Conservation (phyloP, 73 alveolate species). For the Paramecium primaurelia region DNA sequence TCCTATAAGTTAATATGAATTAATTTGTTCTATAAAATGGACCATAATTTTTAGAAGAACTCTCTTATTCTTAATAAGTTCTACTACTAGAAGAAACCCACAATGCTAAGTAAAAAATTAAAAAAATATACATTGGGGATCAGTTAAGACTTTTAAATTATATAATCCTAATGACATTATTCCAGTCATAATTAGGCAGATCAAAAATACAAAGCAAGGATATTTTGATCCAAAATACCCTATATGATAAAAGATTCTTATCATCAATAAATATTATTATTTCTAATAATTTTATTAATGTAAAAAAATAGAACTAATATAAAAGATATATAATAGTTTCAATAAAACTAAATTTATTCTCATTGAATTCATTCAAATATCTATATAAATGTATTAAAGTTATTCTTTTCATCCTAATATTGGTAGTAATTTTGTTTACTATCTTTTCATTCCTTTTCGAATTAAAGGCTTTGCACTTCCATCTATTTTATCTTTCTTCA, state of each 20-base stretch:
- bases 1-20: constrained; percentile 45
- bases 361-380: background rate
- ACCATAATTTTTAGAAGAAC: constrained; percentile 76
- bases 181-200: constrained; percentile 43
- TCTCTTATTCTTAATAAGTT: constrained; percentile 76
- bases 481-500: background rate
- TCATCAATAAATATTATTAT: background rate
- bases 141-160: constrained; percentile 43
- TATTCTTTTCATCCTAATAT: background rate
- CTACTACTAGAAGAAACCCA: constrained; percentile 91
- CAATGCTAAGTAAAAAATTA: constrained; percentile 64
- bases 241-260: background rate
- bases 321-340: background rate
- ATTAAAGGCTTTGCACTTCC: background rate
- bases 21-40: constrained; percentile 87
- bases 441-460: background rate
- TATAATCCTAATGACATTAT: constrained; percentile 37
- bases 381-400: background rate
- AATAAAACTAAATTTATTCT: background rate
- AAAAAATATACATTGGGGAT: constrained; percentile 10
- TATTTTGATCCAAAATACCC: constrained; percentile 42
- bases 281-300: background rate
- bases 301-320: background rate
- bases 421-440: background rate
- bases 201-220: constrained; percentile 30